Base-by-base conservation (phyloP, 129 eudicot species). In the Flaveria brownii region DNA sequence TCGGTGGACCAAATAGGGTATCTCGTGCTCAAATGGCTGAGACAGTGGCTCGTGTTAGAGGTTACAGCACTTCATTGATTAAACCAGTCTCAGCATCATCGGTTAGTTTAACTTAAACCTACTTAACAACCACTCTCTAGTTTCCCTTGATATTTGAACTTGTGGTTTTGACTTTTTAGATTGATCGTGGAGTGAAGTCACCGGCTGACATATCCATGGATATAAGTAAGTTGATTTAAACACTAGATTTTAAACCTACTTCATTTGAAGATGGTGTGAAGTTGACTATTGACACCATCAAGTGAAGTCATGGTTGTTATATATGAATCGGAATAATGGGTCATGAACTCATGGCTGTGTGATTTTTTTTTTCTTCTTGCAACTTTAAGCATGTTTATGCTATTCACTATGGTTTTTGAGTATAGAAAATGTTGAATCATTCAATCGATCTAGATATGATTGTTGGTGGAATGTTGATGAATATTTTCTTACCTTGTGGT, bases 1-100 rank as follows among this genome's bases (percentile, higher is more conserved):
- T 82, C 18, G 98, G 97, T 28, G 97, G 98, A 2, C 93, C 96
- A 15, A 90, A 91, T 59, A 84, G 97, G 85, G 62, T 94, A 68
- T 94, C 98, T 20, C 96, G 98, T 51, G 87, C 87, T 54, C 91
- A 94, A 78, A 94, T 94, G 97, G 97, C 98, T 18, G 96, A 94
- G 87, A 84, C 72, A 66, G 97, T 94, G 73, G 97, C 96, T 57
- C 74, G 78, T 63, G 72, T 75, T 54, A 86, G 89, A 80, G 96
- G 93, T 63, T 89, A 94, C 57, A 66, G 70, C 51, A 50, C 71
- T 71, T 82, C 98, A 36, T 83, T 86, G 73, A 86, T 94, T 85
- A 91, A 86, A 84, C 80, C 90, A 15, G 97, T 91, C 46, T 91
- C 98, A 18, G 89, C 98, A 61, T 85, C 91, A 77, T 80, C 96